Percentiles rank a stretch among this genome's conserved stretches.
Evolutionary conservation across 2,329 filamentous ascomycete species (phyloP).

Genomic region (Xylariaceae sp.): DNA sequence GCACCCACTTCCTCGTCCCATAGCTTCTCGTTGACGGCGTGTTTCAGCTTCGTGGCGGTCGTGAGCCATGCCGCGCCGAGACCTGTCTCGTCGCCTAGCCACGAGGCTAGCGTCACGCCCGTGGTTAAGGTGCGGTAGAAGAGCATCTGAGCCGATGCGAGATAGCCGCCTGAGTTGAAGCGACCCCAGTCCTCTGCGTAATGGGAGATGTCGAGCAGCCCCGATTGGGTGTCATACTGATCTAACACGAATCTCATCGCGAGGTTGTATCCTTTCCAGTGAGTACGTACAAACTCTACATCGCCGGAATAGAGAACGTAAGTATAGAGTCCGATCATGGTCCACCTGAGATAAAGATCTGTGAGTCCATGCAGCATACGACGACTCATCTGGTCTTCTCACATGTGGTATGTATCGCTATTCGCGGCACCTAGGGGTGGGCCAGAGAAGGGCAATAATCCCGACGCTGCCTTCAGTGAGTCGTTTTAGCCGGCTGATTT

Average conservation of each 20-base stretch:
- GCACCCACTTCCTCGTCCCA: constrained; percentile 45
- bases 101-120: constrained; percentile 45
- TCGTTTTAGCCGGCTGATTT: neutral
- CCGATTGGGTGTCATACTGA: constrained; percentile 20
- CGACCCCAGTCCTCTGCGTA: constrained; percentile 27
- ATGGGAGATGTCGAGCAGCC: constrained; percentile 22
- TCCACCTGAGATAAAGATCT: constrained; percentile 26
- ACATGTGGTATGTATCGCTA: constrained; percentile 30
- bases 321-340: constrained; percentile 53
- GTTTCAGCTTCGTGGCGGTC: constrained; percentile 37
- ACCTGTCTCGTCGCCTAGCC: constrained; percentile 37
- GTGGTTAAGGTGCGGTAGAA: constrained; percentile 50
- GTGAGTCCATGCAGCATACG: constrained; percentile 1
- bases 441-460: constrained; percentile 26
- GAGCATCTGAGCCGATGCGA: constrained; percentile 25
- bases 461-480: constrained; percentile 15
- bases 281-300: constrained; percentile 38
- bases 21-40: constrained; percentile 41
- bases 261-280: constrained; percentile 44
- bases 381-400: constrained; percentile 14
- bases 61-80: constrained; percentile 37
- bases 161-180: constrained; percentile 19
- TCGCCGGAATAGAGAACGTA: constrained; percentile 53
- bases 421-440: constrained; percentile 21
- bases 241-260: constrained; percentile 35